These are phyloP conservation scores for Triticum urartu DNA, from an alignment of 176 grass and related monocot genomes.

Conservation along the genomic window DNA sequence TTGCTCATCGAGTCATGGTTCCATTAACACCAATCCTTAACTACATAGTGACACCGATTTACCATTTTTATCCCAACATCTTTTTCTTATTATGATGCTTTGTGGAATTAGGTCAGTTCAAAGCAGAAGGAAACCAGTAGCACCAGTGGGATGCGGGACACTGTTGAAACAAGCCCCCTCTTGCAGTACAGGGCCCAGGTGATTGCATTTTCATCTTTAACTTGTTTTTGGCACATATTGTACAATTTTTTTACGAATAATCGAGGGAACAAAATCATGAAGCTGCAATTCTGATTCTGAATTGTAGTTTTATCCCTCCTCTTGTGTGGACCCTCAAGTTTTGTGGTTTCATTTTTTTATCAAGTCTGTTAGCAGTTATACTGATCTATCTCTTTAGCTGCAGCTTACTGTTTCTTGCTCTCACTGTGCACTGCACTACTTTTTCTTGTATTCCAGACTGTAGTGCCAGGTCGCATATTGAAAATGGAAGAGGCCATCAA, in stretches of 20 bases:
- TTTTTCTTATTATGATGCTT: slow-evolving; percentile 4
- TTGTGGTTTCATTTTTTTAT: neutral
- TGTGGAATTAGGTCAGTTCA: slow-evolving; percentile 72
- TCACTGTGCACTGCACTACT: slow-evolving; percentile 16
- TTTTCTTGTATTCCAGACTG: slow-evolving; percentile 52
- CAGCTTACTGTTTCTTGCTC: neutral
- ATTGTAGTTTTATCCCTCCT: neutral
- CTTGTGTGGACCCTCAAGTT: neutral
- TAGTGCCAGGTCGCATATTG: slow-evolving; percentile 61
- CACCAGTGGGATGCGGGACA: slow-evolving; percentile 78
- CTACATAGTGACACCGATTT: neutral
- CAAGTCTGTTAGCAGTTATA: neutral
- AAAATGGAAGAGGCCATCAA: slow-evolving; percentile 88
- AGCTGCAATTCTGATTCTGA: too few species aligned
- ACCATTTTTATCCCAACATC: neutral
- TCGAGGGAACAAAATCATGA: neutral
- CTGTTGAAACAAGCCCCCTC: slow-evolving; percentile 77
- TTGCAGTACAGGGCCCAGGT: slow-evolving; percentile 83
- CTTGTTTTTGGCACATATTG: neutral
- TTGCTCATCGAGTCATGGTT: neutral
- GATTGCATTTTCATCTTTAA: slow-evolving; percentile 20
- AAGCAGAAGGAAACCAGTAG: slow-evolving; percentile 98
- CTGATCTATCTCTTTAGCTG: neutral
- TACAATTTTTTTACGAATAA: neutral
- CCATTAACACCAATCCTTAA: neutral